These are phyloP conservation scores for Cercospora brassicicola DNA, from an alignment of 2,329 filamentous ascomycete species.

Conservation along the genomic window DNA sequence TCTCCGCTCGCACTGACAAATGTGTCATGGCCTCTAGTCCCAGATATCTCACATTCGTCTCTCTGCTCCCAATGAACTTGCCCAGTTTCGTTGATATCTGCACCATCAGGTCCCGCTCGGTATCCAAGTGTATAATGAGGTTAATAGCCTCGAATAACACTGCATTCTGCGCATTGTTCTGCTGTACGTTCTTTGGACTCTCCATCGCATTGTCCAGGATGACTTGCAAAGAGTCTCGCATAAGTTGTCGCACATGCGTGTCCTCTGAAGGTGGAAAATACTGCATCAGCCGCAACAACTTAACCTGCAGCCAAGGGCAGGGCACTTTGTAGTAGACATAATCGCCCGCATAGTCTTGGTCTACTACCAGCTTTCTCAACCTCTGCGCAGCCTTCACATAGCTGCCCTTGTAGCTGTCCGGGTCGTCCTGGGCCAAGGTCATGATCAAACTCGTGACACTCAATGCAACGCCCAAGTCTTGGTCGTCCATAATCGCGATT, in stretches of 20 bases:
- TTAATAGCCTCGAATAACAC: conserved; percentile 98
- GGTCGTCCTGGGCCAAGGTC: conserved; percentile 87
- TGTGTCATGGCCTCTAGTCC: conserved; percentile 98
- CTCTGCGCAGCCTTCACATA: conserved; percentile 91
- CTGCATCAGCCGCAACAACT: conserved; percentile 84
- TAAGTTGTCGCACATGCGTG: conserved; percentile 84
- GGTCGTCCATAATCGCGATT: conserved; percentile 97
- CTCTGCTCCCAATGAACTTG: conserved; percentile 92
- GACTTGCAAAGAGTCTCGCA: conserved; percentile 85
- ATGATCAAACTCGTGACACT: conserved; percentile 96
- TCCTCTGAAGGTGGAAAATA: conserved; percentile 97
- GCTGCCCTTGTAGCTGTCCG: conserved; percentile 90
- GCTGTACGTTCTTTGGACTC: conserved; percentile 95
- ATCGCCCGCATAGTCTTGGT: conserved; percentile 83
- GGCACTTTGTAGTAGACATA: conserved; percentile 99
- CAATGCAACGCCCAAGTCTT: conserved; percentile 87
- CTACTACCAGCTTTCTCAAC: conserved; percentile 84
- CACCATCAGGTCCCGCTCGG: conserved; percentile 90
- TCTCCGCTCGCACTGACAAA: conserved; percentile 88
- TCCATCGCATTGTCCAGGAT: conserved; percentile 91
- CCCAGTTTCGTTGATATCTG: conserved; percentile 89
- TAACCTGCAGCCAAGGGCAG: conserved; percentile 97
- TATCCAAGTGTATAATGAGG: conserved; percentile 94
- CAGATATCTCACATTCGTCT: conserved; percentile 95
- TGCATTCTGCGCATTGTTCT: conserved; percentile 98